phyloP scores from a whole-genome alignment of 1,139 yeast species.

The Wickerhamiella pararugosa region DNA sequence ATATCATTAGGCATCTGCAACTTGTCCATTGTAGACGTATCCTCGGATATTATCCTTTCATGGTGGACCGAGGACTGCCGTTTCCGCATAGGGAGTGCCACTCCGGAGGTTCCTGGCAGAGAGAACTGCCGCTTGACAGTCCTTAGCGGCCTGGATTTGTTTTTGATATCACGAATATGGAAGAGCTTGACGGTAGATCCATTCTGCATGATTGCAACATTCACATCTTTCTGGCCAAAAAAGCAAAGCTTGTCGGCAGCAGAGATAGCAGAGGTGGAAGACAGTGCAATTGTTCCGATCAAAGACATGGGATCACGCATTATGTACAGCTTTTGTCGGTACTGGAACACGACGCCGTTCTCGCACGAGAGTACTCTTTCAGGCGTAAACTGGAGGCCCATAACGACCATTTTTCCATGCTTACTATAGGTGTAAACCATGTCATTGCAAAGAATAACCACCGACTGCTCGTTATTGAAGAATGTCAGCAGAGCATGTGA shows the following conservation, averaged over 20 bases:
- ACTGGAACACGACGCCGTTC: slow-evolving; percentile 47
- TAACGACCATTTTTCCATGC: neutral
- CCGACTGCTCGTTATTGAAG: neutral
- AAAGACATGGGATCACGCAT: slow-evolving; percentile 58
- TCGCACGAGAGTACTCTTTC: slow-evolving; percentile 43
- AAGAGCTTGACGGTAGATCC: slow-evolving; percentile 14
- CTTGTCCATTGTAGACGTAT: slow-evolving; percentile 4
- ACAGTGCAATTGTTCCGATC: slow-evolving; percentile 49
- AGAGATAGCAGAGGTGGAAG: slow-evolving; percentile 53
- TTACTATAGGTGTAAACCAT: slow-evolving; percentile 1
- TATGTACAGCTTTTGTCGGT: slow-evolving; percentile 36
- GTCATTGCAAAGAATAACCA: slow-evolving; percentile 3
- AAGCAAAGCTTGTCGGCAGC: slow-evolving; percentile 37
- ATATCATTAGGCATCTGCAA: neutral
- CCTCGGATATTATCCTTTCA: slow-evolving; percentile 7
- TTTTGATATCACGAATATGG: slow-evolving; percentile 16
- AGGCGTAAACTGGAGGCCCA: slow-evolving; percentile 40
- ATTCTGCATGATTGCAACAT: slow-evolving; percentile 8
- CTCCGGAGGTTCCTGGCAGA: slow-evolving; percentile 1
- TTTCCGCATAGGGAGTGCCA: slow-evolving; percentile 2
- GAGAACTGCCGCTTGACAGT: neutral
- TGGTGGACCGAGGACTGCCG: slow-evolving; percentile 7
- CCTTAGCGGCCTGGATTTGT: neutral
- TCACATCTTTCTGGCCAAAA: slow-evolving; percentile 15
- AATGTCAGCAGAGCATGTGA: neutral